Base-by-base conservation (phyloP, 352 stramenopile genomes). In the Globisporangium sylvaticum region DNA sequence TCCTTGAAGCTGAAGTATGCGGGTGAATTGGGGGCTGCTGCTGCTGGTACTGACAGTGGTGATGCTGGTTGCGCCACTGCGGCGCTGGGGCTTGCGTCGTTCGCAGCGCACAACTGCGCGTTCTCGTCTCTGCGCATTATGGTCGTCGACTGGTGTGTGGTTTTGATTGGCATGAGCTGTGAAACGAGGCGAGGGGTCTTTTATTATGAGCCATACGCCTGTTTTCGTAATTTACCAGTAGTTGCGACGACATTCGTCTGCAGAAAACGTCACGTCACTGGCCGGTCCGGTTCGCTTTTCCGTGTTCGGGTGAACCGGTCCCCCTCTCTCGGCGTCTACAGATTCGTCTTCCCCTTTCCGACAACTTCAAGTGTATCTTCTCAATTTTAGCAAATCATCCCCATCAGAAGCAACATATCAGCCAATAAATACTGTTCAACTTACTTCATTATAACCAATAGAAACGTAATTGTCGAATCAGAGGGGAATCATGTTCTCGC, bases 1-100 rank as follows among this genome's bases (percentile, higher is more conserved):
- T 89, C 79, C 57, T 85, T 86, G 58, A 92, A 89, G 42, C 68
- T 89, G 65, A 86, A 92, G 70, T 86, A 88, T 31, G 50, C 53
- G 1, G 61, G 24, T 5, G 46, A 1, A 29, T 9, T 48, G 14
- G 27, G 1, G 18, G 31, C 18, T 48, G 39, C 44, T 32, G 54
- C n/a, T 44, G n/a, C 1, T 39, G 18, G 0, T 58, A 18, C 25
- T 24, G 53, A 7, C 22, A 18, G 8, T 25, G 7, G 6, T 3
- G 7, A 7, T 58, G 25, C 27, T 34, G 54, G 18, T 22, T 18
- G 18, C 1, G n/a, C n/a, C 42, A 50, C 42, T 27, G 29, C 20
- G n/a, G 2, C 4, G 31, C n/a, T 27, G 29, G 27, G 27, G 29
- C 54, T 7, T 3, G 55, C 31, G 31, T 48, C 10, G 7, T 24